Percentiles rank a stretch among this genome's conserved stretches.
phyloP scores from a whole-genome alignment of 2,329 filamentous ascomycete species.

The Paramyrothecium sp. region DNA sequence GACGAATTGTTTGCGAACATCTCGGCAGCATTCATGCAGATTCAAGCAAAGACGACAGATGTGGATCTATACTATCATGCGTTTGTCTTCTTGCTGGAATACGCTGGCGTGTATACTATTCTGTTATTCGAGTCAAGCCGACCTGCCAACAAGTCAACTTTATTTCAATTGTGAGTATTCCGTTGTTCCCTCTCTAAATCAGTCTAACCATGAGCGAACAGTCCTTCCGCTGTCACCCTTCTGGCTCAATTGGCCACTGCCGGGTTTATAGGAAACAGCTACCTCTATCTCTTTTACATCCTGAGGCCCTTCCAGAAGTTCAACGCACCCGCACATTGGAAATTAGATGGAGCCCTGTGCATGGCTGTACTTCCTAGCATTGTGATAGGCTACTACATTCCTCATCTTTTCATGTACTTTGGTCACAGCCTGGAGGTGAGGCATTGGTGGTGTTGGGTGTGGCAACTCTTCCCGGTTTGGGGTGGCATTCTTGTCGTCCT shows the following conservation, averaged over 20 bases:
- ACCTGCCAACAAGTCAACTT: constrained; percentile 7
- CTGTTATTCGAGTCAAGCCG: constrained; percentile 20
- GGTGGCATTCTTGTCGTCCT: constrained; percentile 14
- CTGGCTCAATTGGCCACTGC: constrained; percentile 18
- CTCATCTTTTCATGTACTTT: constrained; percentile 17
- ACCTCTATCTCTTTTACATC: constrained; percentile 19
- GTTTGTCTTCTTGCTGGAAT: constrained; percentile 24
- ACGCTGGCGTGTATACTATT: constrained; percentile 22
- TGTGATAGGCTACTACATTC: constrained; percentile 12
- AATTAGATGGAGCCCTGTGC: constrained; percentile 6
- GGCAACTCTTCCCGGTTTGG: constrained; percentile 26
- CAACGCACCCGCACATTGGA: constrained; percentile 4
- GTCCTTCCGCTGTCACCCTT: constrained; percentile 16
- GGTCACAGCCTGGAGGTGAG: constrained; percentile 15
- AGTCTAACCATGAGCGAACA: background rate
- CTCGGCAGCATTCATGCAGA: constrained; percentile 16
- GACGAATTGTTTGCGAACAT: constrained; percentile 17
- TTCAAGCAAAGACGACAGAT: constrained; percentile 17
- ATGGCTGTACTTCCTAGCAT: constrained; percentile 16
- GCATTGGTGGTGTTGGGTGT: constrained; percentile 28
- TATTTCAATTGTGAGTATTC: constrained; percentile 20
- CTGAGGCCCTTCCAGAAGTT: constrained; percentile 14
- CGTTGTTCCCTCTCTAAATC: constrained; percentile 1
- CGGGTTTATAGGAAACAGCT: constrained; percentile 17
- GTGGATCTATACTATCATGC: constrained; percentile 21